Conservation (phyloP, 2,329 filamentous ascomycete genomes). For the Elsinoe arachidis region DNA sequence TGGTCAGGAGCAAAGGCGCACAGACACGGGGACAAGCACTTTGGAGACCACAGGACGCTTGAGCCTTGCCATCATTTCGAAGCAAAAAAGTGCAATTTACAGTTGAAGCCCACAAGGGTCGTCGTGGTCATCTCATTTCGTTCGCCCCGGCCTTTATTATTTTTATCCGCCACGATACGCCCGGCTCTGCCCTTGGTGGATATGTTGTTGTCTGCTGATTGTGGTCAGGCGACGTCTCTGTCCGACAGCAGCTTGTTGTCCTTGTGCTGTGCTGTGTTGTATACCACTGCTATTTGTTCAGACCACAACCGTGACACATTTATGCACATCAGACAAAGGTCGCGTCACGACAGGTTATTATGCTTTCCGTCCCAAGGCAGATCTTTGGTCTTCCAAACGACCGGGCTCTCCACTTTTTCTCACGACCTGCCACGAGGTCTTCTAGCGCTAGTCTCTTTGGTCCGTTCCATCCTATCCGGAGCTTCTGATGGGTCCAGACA, state of each 20-base stretch:
- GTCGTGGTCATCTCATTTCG: too few species aligned
- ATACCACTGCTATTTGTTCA: too few species aligned
- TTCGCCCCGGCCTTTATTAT: too few species aligned
- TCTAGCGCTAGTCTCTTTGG: conserved; percentile 10
- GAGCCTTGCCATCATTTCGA: not conserved
- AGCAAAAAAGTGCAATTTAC: not conserved
- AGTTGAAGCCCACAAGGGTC: not conserved
- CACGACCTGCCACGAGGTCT: conserved; percentile 12
- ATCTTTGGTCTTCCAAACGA: conserved; percentile 10
- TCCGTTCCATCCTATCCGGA: not conserved
- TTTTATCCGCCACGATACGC: too few species aligned
- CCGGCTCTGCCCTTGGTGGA: not conserved
- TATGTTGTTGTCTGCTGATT: not conserved
- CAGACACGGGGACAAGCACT: not conserved
- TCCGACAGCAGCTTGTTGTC: not conserved
- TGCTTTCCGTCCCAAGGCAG: not conserved
- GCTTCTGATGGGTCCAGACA: not conserved
- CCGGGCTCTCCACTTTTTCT: conserved; percentile 8
- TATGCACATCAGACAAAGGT: too few species aligned
- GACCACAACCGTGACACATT: too few species aligned
- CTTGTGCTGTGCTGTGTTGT: too few species aligned
- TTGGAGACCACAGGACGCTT: not conserved
- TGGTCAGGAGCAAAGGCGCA: conserved; percentile 6
- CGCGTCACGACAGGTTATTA: too few species aligned
- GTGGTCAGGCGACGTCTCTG: not conserved